Evolutionary conservation across 1,284 basidiomycete species (phyloP), one percentile per base, ranked within the genome.

Genomic region (Cryptococcus sp.): DNA sequence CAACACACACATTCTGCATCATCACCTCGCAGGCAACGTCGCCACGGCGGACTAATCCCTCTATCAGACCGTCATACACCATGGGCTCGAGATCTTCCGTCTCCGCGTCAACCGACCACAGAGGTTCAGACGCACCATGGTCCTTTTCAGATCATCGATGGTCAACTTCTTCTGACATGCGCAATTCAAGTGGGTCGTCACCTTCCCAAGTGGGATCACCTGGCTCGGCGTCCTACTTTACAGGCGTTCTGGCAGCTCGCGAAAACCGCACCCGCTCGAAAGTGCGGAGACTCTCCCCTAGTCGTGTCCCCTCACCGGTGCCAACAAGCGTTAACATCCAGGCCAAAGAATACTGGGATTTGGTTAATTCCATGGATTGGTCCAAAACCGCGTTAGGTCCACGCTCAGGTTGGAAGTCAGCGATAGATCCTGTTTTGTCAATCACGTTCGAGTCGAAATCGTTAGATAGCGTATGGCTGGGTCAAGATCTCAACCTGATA

Each of bases 341-440:
- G 22, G 42, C 42, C n/a, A 22, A 45, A 22, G 54, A 58, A 19
- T 69, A 63, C 40, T 35, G 51, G 8, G 23, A 45, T 7, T 50
- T 70, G 5, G 43, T 70, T 5, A 56, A 57, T 15, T 13, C 43
- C 4, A 60, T 35, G 3, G 64, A 71, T 54, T 71, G 69, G 69
- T 51, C 62, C 3, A 41, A 58, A 20, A 66, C 63, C 6, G 40
- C 42, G 3, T 17, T 69, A 0, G 69, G 69, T 1, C 66, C 63
- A 1, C 49, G 60, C 3, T 19, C 41, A 2, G 40, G 13, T 23
- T 71, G 66, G 66, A 60, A 61, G 3, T 54, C 57, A 1, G 60
- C 57, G 3, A 51, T 65, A 10, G 57, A 66, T 41, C 58, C 40
- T 20, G 60, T 68, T 60, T 50, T 68, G 17, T 40, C 54, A 16